Conservation (phyloP, 805 yeast genomes). For the Kregervanrija fluxuum region DNA sequence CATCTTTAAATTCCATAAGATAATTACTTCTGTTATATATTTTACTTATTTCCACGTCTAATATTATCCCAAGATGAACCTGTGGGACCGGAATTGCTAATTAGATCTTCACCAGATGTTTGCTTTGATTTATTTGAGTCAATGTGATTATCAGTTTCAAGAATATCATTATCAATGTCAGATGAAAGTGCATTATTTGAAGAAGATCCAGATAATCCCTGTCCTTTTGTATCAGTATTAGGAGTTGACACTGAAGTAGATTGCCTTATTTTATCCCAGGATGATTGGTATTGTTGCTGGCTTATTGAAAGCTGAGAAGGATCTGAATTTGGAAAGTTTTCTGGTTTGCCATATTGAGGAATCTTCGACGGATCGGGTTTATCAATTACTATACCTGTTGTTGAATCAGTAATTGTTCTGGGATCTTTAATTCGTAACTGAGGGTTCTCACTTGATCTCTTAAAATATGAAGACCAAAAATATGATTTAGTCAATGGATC, state of each 20-base stretch:
- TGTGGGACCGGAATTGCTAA: not conserved
- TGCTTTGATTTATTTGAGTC: not conserved
- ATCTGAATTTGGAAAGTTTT: not conserved
- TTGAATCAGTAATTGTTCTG: conserved; percentile 16
- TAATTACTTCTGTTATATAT: not conserved
- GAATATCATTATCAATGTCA: not conserved
- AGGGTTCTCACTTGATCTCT: conserved; percentile 43
- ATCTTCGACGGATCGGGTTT: not conserved
- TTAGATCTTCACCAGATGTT: conserved; percentile 4
- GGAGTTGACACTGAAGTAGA: not conserved
- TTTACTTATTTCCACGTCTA: conserved; percentile 9
- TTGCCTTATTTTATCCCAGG: conserved; percentile 18
- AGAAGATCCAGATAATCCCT: not conserved
- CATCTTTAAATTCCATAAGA: not conserved
- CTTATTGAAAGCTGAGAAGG: no score
- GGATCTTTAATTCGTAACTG: conserved; percentile 52
- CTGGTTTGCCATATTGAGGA: conserved; percentile 10
- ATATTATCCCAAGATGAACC: conserved; percentile 22
- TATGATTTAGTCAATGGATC: conserved; percentile 19
- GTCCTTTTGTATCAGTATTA: not conserved
- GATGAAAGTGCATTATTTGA: not conserved
- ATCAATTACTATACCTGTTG: not conserved
- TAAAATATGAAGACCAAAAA: conserved; percentile 46
- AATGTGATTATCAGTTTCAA: not conserved
- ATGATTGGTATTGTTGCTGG: conserved; percentile 2